Percentiles rank a stretch among this genome's conserved stretches.
phyloP scores from a whole-genome alignment of 2,329 filamentous ascomycete genomes.

The Cryphonectria carpinicola region DNA sequence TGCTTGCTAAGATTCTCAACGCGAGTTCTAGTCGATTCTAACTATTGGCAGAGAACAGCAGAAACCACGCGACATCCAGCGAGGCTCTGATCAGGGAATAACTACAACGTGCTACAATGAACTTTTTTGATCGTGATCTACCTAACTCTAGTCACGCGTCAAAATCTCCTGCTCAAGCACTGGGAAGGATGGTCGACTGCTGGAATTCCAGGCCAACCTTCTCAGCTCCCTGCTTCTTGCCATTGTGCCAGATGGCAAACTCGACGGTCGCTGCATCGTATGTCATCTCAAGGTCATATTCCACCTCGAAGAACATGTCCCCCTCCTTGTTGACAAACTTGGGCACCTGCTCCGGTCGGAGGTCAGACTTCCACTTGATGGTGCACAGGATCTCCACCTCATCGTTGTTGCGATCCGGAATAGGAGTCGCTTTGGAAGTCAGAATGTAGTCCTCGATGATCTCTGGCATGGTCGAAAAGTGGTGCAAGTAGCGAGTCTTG shows the following conservation, averaged over 20 bases:
- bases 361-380: not conserved
- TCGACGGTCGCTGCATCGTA: not conserved
- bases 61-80: too few relatives aligned
- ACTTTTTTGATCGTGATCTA: not conserved
- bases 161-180: not conserved
- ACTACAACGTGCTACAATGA: not conserved
- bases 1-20: too few relatives aligned
- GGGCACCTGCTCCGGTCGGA: not conserved
- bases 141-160: not conserved
- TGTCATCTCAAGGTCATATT: not conserved
- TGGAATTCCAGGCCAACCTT: not conserved
- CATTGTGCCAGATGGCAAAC: not conserved
- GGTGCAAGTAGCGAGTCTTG: not conserved
- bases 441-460: not conserved
- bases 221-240: not conserved
- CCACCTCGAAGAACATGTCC: not conserved
- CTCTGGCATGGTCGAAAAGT: not conserved
- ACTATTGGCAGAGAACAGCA: too few relatives aligned
- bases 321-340: not conserved
- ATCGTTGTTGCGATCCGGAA: not conserved
- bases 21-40: too few relatives aligned
- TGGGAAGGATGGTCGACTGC: not conserved
- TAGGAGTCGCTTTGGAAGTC: not conserved
- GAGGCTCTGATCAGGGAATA: not conserved
- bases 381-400: not conserved